phyloP scores from a whole-genome alignment of 768 basidiomycete species.

The Mycena maculata region DNA sequence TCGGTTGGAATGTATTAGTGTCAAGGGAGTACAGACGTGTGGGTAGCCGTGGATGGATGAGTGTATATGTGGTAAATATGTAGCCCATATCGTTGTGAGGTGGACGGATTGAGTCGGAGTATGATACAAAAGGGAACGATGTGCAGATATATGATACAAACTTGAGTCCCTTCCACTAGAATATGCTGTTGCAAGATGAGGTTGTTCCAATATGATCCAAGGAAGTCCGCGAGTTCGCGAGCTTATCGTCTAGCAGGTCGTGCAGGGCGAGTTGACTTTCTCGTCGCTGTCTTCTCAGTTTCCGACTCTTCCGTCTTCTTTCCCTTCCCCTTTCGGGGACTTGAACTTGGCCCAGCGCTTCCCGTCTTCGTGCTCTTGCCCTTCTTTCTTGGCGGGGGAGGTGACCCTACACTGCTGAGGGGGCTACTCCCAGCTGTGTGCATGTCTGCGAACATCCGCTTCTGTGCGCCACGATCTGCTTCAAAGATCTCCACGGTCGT shows the following conservation, averaged over 20 bases:
- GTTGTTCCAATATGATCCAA: background rate
- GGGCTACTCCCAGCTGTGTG: conserved; percentile 13
- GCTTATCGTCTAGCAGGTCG: conserved; percentile 5
- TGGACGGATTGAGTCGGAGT: background rate
- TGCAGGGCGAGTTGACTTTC: conserved; percentile 13
- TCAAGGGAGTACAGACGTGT: too few species aligned
- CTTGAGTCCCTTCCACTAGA: conserved; percentile 12
- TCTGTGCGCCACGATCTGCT: background rate
- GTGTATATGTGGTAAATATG: background rate
- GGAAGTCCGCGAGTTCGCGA: background rate
- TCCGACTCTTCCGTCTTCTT: conserved; percentile 11
- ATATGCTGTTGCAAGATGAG: background rate
- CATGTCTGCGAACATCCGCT: conserved; percentile 15
- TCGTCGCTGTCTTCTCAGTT: background rate
- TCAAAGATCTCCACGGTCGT: background rate
- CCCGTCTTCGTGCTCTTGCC: conserved; percentile 1
- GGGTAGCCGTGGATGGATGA: background rate
- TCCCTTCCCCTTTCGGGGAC: conserved; percentile 9
- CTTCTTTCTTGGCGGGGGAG: conserved; percentile 16
- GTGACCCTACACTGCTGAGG: conserved; percentile 8
- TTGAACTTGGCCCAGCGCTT: background rate
- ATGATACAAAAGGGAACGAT: conserved; percentile 1
- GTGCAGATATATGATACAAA: conserved; percentile 19
- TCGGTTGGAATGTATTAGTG: background rate
- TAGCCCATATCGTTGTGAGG: background rate